Conservation (phyloP, 2,329 filamentous ascomycete species). For the Colletotrichum filicis region DNA sequence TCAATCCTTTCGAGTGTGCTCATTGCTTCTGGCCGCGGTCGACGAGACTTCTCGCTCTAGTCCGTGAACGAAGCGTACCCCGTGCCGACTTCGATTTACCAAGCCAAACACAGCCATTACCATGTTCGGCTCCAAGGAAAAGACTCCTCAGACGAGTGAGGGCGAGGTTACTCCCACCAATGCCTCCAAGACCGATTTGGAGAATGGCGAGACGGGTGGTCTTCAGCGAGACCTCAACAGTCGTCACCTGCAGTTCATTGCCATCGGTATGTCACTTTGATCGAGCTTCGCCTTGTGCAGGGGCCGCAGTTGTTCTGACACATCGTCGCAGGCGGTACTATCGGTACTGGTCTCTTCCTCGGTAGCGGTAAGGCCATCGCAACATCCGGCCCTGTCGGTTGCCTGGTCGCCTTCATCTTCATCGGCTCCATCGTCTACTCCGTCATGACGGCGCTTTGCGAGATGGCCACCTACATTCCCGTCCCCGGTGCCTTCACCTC, state of each 20-base stretch:
- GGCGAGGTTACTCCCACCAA: constrained; percentile 30
- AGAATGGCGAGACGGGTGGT: constrained; percentile 47
- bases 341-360: constrained; percentile 80
- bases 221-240: constrained; percentile 50
- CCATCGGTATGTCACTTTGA: constrained; percentile 49
- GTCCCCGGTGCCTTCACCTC: constrained; percentile 81
- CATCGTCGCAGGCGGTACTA: constrained; percentile 60
- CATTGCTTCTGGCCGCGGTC: constrained; percentile 13
- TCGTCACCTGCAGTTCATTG: constrained; percentile 61
- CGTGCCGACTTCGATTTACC: background rate
- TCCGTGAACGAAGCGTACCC: constrained; percentile 10
- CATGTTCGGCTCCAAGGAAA: constrained; percentile 35
- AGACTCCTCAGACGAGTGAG: constrained; percentile 27
- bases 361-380: constrained; percentile 72
- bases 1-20: constrained; percentile 3
- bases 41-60: constrained; percentile 10
- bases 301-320: constrained; percentile 3
- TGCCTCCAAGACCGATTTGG: constrained; percentile 46
- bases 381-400: constrained; percentile 72
- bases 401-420: constrained; percentile 75
- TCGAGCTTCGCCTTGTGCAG: background rate
- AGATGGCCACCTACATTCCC: constrained; percentile 84
- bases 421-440: constrained; percentile 79
- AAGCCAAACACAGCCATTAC: background rate
- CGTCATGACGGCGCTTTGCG: constrained; percentile 76